Evolutionary conservation across 768 basidiomycete genomes (phyloP).

Genomic region (Lepiota subincarnata): DNA sequence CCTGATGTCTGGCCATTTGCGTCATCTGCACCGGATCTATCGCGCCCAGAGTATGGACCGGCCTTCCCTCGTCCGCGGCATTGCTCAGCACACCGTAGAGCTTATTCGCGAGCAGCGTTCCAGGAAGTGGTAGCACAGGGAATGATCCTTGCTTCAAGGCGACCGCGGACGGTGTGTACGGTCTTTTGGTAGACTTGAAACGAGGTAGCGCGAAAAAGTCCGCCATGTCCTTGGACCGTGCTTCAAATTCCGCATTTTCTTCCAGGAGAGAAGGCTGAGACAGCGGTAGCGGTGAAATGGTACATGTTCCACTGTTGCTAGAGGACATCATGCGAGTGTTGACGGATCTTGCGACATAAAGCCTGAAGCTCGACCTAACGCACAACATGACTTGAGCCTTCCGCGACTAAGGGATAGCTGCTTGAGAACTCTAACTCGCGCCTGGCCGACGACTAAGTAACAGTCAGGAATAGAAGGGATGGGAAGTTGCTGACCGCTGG

Average conservation of each 20-base stretch:
- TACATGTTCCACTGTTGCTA: constrained; percentile 27
- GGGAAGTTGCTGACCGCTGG: neutral
- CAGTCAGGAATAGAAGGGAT: neutral
- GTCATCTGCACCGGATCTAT: constrained; percentile 95
- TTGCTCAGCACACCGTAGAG: constrained; percentile 65
- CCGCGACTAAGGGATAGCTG: neutral
- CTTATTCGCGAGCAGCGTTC: constrained; percentile 81
- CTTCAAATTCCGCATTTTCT: constrained; percentile 56
- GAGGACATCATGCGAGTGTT: constrained; percentile 11
- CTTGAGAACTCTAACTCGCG: neutral
- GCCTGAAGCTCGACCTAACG: constrained; percentile 1
- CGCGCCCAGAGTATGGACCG: constrained; percentile 89
- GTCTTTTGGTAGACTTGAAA: constrained; percentile 67
- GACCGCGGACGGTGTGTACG: constrained; percentile 77
- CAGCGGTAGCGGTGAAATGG: constrained; percentile 43
- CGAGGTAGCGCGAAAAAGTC: constrained; percentile 75
- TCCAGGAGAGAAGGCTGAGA: constrained; percentile 53
- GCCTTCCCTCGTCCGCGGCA: constrained; percentile 57
- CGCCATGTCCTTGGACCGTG: constrained; percentile 58
- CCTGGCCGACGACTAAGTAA: neutral
- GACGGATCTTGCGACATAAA: neutral
- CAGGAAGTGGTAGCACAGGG: constrained; percentile 71
- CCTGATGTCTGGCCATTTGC: constrained; percentile 84
- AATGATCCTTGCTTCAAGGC: constrained; percentile 88
- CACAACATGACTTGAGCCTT: constrained; percentile 4